phyloP scores from a whole-genome alignment of 129 eudicot genomes.

The Logfia minima region DNA sequence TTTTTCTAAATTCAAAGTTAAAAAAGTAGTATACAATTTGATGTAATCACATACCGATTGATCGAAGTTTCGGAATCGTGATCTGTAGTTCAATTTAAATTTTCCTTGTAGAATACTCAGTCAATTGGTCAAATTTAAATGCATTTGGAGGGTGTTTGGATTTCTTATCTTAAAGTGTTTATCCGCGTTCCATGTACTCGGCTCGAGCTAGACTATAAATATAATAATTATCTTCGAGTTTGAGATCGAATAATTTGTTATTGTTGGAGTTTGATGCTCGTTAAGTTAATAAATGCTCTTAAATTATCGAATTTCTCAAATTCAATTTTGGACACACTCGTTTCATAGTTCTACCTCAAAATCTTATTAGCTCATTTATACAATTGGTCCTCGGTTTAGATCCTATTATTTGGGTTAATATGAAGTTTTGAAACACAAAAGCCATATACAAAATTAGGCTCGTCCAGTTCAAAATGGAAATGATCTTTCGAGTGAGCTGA shows the following conservation, averaged over 20 bases:
- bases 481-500: background rate
- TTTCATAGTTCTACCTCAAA: background rate
- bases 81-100: background rate
- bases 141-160: no score
- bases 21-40: background rate
- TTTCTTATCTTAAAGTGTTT: background rate
- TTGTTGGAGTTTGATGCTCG: background rate
- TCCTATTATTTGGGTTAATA: background rate
- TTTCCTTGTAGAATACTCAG: no score
- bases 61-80: background rate
- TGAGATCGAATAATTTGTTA: background rate
- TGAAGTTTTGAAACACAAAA: no score
- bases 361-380: background rate
- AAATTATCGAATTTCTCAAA: no score
- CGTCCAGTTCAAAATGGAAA: background rate
- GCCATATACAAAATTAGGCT: background rate
- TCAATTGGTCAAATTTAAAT: no score
- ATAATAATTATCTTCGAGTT: no score
- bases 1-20: background rate
- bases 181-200: background rate
- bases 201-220: background rate
- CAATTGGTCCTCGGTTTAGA: background rate
- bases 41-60: background rate
- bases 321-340: background rate
- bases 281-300: background rate